These are phyloP conservation scores for Talaromyces wortmannii DNA, from an alignment of 495 filamentous ascomycete genomes.

Conservation along the genomic window DNA sequence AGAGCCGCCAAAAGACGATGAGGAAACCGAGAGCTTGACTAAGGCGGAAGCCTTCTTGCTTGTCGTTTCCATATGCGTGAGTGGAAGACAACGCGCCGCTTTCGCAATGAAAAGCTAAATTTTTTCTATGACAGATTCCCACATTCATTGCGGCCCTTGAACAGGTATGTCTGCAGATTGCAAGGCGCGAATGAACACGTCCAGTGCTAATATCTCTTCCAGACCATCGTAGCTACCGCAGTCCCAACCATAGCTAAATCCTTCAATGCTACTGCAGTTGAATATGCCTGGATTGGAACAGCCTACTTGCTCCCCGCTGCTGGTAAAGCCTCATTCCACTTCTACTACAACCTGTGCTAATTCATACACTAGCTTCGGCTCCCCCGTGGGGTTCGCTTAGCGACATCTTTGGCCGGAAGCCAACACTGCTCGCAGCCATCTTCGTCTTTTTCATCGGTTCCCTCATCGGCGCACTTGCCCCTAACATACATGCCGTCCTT, in stretches of 20 bases:
- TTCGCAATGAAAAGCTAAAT: neutral
- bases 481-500: conserved; percentile 66
- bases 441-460: conserved; percentile 69
- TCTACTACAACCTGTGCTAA: neutral
- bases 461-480: conserved; percentile 60
- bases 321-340: neutral
- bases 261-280: conserved; percentile 49
- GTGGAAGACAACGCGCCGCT: neutral
- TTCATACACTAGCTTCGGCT: conserved; percentile 37
- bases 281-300: conserved; percentile 72
- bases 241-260: conserved; percentile 55
- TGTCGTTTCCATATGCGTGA: conserved; percentile 1
- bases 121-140: neutral
- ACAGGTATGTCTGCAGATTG: neutral
- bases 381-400: conserved; percentile 74
- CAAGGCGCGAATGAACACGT: neutral
- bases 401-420: conserved; percentile 84
- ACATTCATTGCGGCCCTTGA: conserved; percentile 2
- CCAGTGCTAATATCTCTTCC: neutral
- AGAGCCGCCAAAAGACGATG: neutral
- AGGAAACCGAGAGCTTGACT: neutral
- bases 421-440: conserved; percentile 65
- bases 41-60: neutral
- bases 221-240: conserved; percentile 48
- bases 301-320: conserved; percentile 63